Base-by-base conservation (phyloP, 1,284 basidiomycete species). In the Acaromyces ingoldii region DNA sequence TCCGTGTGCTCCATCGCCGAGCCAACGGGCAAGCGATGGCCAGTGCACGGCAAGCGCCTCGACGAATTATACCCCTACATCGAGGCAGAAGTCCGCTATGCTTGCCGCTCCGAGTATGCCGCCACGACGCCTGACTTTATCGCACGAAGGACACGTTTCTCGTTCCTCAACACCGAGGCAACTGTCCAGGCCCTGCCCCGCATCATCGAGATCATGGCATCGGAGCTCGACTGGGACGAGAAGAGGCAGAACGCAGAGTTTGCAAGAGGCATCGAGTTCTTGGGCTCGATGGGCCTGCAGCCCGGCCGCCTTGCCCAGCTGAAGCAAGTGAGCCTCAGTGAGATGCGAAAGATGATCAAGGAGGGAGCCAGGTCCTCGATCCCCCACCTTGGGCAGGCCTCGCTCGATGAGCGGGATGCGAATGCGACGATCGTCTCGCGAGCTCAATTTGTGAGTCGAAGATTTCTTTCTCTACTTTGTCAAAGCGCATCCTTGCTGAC, bases 51-150 rank as follows among this genome's bases (percentile, higher is more conserved):
- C 31, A 81, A 82, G 55, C 82, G 86, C n/a, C 79, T 96, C 28
- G 82, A 82, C 38, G 79, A 83, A 4, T 81, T 83, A 46, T 91
- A 93, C 76, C 87, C 91, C 24, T 93, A 86, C 81, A 87, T 96
- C 72, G 91, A 96, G 76, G 91, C 89, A 3, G 93, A 97, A 79
- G 85, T 92, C 9, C 85, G 85, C 53, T 96, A 96, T 76, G 92
- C 91, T 1, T 82, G 87, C 36, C 85, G 85, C 41, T 81, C 89
- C 77, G 93, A 97, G 79, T 97, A 93, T 76, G 92, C 92, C 0
- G 82, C 85, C 53, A 92, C 86, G 17, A 88, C 90, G 6, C 81
- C 87, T 59, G 93, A 98, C 78, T 89, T 97, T 70, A 84, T 97
- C 67, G 89, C 89, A 1, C 87, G 93, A 4, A 86, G 92, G 50